Evolutionary conservation across 2,329 filamentous ascomycete species (phyloP), one percentile per base, ranked within the genome.

Genomic region (Xylariaceae sp.): DNA sequence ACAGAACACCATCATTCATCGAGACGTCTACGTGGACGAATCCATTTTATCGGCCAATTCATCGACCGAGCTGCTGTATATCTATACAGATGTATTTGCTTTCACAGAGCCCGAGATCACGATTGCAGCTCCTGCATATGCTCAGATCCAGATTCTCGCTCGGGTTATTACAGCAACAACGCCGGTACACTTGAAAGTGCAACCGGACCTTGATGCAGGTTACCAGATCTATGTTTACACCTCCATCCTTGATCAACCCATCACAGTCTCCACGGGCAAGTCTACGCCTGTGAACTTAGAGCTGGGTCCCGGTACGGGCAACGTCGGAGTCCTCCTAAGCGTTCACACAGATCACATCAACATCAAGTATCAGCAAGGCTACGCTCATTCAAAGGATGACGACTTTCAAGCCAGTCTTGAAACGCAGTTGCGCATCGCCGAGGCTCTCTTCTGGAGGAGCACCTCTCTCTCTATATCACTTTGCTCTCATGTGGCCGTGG

Each of bases 61-160:
- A 37, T 37, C 26, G 26, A 29, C 26, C 26, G 20, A 44, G 12
- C n/a, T 19, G 43, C 44, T 46, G 16, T 46, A 46, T n/a, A 3
- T 46, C 6, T 46, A 46, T 46, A 46, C 44, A 7, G 44, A 46
- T 46, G 44, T 46, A 2, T n/a, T 46, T 26, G 44, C 44, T 6
- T 26, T 46, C 18, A 26, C 18, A 7, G 44, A 46, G 44, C 7
- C 3, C 3, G 44, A 46, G 7, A 26, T n/a, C 44, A n/a, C 18
- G 3, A 21, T 46, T n/a, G 3, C 19, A n/a, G 6, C 20, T 5
- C 20, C 44, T 7, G 44, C 18, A 26, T 21, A 46, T 16, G 44
- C 3, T 7, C 14, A 6, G 20, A 26, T 46, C 12, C 32, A 37
- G 32, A 37, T 37, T 7, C 6, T 37, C 6, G 32, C 32, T 3